Evolutionary conservation across 1,139 yeast species (phyloP).

Genomic region (Geotrichum aggregatum): DNA sequence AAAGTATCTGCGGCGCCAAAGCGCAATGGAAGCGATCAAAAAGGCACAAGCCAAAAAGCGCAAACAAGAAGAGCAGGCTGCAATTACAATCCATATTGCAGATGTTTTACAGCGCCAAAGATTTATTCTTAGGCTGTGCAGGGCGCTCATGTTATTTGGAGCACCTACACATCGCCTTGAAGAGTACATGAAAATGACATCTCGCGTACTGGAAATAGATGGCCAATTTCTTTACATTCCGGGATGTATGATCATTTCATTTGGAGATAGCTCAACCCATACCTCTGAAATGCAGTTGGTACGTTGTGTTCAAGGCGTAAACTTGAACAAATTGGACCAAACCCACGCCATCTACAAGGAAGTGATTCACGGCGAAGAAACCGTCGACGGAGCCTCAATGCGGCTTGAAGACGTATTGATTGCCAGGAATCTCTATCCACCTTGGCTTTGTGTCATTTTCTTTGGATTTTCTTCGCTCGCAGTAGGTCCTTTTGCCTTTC

Average conservation of each 20-base stretch:
- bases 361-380: constrained; percentile 80
- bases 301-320: constrained; percentile 76
- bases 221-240: constrained; percentile 89
- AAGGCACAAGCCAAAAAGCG: constrained; percentile 30
- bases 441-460: constrained; percentile 72
- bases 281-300: constrained; percentile 90
- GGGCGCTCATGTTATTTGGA: constrained; percentile 85
- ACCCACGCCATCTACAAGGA: constrained; percentile 79
- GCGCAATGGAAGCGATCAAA: constrained; percentile 17
- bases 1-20: not conserved
- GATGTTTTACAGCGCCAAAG: constrained; percentile 81
- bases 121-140: constrained; percentile 75
- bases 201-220: constrained; percentile 82
- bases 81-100: constrained; percentile 86
- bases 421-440: constrained; percentile 59
- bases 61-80: constrained; percentile 48
- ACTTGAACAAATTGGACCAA: constrained; percentile 71
- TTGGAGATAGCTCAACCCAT: constrained; percentile 88
- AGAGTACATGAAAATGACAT: constrained; percentile 86
- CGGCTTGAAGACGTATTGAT: constrained; percentile 64
- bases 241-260: constrained; percentile 88
- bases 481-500: constrained; percentile 85
- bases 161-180: constrained; percentile 94
- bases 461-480: constrained; percentile 77
- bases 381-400: constrained; percentile 79